phyloP scores from a whole-genome alignment of 2,329 filamentous ascomycete genomes.

The Colletotrichum filicis region DNA sequence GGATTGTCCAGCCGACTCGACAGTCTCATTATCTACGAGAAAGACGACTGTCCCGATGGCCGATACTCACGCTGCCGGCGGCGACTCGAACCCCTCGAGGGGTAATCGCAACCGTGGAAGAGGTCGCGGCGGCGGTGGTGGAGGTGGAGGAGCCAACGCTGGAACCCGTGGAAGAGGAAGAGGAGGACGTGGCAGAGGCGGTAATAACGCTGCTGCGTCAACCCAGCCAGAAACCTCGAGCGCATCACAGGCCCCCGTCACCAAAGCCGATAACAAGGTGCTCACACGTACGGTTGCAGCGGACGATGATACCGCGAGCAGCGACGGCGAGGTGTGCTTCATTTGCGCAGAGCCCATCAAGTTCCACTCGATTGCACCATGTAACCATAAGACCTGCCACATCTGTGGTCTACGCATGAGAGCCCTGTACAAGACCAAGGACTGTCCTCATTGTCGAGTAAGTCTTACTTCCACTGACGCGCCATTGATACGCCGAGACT shows the following conservation, averaged over 20 bases:
- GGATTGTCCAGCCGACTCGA: not conserved
- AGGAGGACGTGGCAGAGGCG: conserved; percentile 36
- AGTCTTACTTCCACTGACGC: conserved; percentile 41
- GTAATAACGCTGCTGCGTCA: conserved; percentile 25
- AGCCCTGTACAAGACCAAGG: conserved; percentile 94
- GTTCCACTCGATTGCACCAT: conserved; percentile 89
- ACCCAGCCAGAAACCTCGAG: conserved; percentile 1
- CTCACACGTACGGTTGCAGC: conserved; percentile 40
- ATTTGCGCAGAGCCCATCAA: conserved; percentile 94
- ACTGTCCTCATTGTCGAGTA: conserved; percentile 95
- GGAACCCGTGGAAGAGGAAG: conserved; percentile 27
- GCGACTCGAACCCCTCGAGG: conserved; percentile 27
- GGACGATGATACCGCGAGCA: conserved; percentile 58
- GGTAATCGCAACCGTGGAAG: conserved; percentile 33
- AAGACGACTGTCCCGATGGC: conserved; percentile 12
- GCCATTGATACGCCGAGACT: conserved; percentile 16
- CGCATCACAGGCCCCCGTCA: not conserved
- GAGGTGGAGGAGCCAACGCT: conserved; percentile 39
- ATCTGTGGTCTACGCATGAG: conserved; percentile 93
- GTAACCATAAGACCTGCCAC: conserved; percentile 96
- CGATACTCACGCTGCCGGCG: conserved; percentile 13
- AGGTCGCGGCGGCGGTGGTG: conserved; percentile 44
- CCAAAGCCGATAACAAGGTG: conserved; percentile 32
- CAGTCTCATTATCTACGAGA: not conserved
- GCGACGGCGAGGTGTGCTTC: conserved; percentile 88